A percentile compares a stretch with the other conserved stretches of the same genome.
These are phyloP conservation scores for Xerocomus minutiporus DNA, from an alignment of 1,284 basidiomycete genomes.

Conservation along the genomic window DNA sequence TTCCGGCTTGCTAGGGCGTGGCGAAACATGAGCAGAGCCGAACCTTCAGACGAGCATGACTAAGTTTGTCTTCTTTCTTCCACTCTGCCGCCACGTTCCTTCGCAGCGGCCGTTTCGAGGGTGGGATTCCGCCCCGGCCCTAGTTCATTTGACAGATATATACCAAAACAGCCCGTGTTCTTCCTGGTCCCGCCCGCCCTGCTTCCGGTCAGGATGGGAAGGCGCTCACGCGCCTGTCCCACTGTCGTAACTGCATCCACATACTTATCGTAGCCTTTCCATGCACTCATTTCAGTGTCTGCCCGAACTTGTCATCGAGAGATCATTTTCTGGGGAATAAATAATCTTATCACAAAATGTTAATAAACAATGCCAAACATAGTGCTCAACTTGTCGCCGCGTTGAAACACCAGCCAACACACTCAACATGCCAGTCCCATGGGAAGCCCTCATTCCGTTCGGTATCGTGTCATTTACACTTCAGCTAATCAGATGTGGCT, in stretches of 20 bases:
- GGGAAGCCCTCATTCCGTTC: slow-evolving; percentile 92
- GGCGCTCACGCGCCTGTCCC: no score
- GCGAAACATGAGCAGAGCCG: background rate
- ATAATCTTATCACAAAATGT: no score
- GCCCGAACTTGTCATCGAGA: no score
- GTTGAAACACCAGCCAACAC: background rate
- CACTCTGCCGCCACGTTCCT: background rate
- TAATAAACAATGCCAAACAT: slow-evolving; percentile 20
- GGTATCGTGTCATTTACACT: slow-evolving; percentile 44
- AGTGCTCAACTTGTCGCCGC: background rate
- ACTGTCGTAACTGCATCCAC: no score
- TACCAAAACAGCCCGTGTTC: background rate
- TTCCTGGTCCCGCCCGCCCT: background rate
- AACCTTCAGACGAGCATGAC: background rate
- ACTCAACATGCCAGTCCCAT: slow-evolving; percentile 79
- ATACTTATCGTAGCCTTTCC: no score
- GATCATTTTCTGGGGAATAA: no score
- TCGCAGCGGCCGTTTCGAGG: background rate
- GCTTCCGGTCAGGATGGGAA: no score
- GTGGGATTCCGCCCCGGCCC: background rate
- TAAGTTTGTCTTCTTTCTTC: background rate
- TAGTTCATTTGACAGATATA: background rate
- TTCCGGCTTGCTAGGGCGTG: background rate
- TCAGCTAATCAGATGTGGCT: background rate
- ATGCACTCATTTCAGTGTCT: no score